Percentiles rank a stretch among this genome's conserved stretches.
Evolutionary conservation across 192 early-diverging fungal species (phyloP).

Genomic region (Pecoramyces ruminantium): DNA sequence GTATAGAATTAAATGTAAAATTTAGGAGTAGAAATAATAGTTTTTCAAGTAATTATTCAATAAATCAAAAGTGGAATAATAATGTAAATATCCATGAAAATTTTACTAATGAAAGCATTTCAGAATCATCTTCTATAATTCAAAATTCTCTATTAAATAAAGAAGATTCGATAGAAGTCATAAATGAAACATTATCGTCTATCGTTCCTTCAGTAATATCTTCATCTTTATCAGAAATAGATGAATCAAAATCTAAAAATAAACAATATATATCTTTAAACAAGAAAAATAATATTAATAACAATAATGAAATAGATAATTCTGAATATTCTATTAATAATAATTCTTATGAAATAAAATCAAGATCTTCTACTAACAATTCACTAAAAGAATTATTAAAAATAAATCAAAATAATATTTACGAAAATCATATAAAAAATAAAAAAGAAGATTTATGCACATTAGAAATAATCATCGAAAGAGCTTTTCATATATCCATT

Average conservation of each 20-base stretch:
- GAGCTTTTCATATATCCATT: background rate
- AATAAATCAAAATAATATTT: background rate
- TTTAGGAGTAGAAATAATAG: background rate
- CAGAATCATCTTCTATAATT: background rate
- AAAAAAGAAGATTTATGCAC: background rate
- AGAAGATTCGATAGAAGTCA: background rate
- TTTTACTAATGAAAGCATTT: background rate
- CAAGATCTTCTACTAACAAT: background rate
- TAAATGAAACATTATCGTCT: background rate
- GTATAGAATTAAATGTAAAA: background rate
- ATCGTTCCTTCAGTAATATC: background rate
- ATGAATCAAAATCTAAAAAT: background rate
- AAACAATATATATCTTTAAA: background rate
- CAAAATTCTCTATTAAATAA: background rate
- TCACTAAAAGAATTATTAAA: background rate
- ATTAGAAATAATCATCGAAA: background rate
- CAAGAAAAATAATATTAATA: background rate
- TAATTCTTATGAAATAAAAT: too few relatives aligned
- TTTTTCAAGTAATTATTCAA: background rate
- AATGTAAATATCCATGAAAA: background rate
- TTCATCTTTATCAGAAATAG: background rate
- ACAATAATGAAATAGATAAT: background rate
- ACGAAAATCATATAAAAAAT: background rate
- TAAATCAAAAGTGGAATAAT: background rate
- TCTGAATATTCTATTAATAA: background rate